Conservation (phyloP, 495 filamentous ascomycete genomes). For the Gamarada debralockiae region DNA sequence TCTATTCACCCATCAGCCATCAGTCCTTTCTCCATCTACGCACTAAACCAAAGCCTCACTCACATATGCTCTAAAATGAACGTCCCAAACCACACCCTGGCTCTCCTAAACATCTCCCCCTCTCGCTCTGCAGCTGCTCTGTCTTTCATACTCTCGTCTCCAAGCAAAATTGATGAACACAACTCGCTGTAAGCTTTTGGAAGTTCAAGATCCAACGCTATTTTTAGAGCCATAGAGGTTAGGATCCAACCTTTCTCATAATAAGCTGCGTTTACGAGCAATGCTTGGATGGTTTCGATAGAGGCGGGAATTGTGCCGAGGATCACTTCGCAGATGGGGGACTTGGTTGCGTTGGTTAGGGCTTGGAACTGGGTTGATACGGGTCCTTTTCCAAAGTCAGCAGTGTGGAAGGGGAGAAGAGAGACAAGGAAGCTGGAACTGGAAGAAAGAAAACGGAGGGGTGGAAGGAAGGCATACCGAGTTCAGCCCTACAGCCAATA, state of each 20-base stretch:
- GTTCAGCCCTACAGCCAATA: conserved; percentile 38
- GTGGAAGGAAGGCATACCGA: conserved; percentile 27
- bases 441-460: not conserved
- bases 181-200: conserved; percentile 40
- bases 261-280: conserved; percentile 45
- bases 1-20: conserved; percentile 27
- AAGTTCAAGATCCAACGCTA: conserved; percentile 42
- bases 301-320: conserved; percentile 33
- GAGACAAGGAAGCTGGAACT: no score
- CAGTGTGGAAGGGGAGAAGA: no score
- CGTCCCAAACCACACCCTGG: conserved; percentile 43
- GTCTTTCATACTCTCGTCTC: conserved; percentile 11
- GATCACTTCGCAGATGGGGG: conserved; percentile 41
- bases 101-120: conserved; percentile 32
- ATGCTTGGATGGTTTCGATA: conserved; percentile 45
- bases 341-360: conserved; percentile 39
- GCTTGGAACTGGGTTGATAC: conserved; percentile 34
- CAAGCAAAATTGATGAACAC: conserved; percentile 23
- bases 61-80: conserved; percentile 46
- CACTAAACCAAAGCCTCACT: conserved; percentile 11
- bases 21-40: not conserved
- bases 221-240: conserved; percentile 42
- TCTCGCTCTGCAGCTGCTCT: conserved; percentile 30
- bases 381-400: conserved; percentile 20
- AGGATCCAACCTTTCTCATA: conserved; percentile 43